A percentile compares a stretch with the other conserved stretches of the same genome.
phyloP scores from a whole-genome alignment of 2,329 filamentous ascomycete genomes.

The Pestalotiopsis sp. region DNA sequence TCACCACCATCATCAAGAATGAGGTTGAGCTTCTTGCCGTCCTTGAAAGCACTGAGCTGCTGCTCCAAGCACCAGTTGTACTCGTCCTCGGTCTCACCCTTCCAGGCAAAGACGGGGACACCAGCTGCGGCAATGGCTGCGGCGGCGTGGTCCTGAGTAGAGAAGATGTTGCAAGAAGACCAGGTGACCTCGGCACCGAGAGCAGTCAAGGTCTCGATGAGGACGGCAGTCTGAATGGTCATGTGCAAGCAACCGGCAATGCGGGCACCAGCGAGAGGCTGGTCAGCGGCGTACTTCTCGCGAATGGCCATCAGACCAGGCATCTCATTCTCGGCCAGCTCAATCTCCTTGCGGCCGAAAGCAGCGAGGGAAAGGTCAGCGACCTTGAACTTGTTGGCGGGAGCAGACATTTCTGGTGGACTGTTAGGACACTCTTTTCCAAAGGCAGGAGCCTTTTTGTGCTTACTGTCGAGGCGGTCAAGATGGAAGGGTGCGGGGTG shows the following conservation, averaged over 20 bases:
- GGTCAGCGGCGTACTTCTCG: conserved; percentile 85
- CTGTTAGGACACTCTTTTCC: not conserved
- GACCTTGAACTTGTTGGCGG: conserved; percentile 96
- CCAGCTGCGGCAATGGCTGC: conserved; percentile 94
- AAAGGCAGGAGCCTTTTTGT: not conserved
- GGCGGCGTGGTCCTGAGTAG: conserved; percentile 96
- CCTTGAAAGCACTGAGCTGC: conserved; percentile 96
- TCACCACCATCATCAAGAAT: conserved; percentile 99
- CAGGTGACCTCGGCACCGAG: conserved; percentile 99
- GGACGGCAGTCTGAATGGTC: conserved; percentile 99
- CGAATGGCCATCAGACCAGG: conserved; percentile 97
- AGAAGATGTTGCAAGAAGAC: conserved; percentile 99
- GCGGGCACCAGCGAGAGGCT: conserved; percentile 91
- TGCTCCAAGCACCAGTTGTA: conserved; percentile 99
- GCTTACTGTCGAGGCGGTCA: conserved; percentile 13
- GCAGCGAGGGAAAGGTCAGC: conserved; percentile 96
- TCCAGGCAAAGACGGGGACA: conserved; percentile 81
- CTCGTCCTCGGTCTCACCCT: conserved; percentile 97
- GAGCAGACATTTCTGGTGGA: conserved; percentile 63
- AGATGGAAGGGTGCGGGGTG: conserved; percentile 17
- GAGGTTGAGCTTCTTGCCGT: conserved; percentile 93
- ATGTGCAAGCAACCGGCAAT: conserved; percentile 99
- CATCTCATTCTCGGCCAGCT: conserved; percentile 96
- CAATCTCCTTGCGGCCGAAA: conserved; percentile 98
- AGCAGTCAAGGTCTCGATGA: conserved; percentile 94